Conservation (phyloP, 495 filamentous ascomycete species). For the Rostrohypoxylon terebratum region DNA sequence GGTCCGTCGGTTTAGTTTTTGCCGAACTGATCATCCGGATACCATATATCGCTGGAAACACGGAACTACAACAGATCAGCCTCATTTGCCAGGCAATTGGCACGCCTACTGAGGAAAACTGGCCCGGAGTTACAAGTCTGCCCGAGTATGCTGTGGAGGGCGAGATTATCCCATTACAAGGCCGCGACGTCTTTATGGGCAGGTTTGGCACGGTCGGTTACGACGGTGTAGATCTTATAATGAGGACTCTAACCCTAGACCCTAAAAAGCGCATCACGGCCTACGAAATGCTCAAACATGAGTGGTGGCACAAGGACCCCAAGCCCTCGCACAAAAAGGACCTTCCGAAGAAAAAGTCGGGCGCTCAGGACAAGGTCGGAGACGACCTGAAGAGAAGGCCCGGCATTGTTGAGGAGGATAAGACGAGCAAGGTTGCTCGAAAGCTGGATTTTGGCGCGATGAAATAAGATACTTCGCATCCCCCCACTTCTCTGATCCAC, state of each 20-base stretch:
- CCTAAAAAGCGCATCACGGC: conserved; percentile 84
- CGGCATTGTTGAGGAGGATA: conserved; percentile 76
- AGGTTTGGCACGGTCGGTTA: conserved; percentile 81
- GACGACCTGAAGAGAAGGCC: conserved; percentile 84
- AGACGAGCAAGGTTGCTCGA: conserved; percentile 78
- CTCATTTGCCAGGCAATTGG: conserved; percentile 88
- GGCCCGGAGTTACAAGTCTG: conserved; percentile 89
- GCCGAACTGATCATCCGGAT: conserved; percentile 87
- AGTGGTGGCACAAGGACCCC: conserved; percentile 88
- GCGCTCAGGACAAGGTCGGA: conserved; percentile 79
- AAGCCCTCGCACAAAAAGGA: conserved; percentile 85
- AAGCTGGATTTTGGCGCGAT: conserved; percentile 83
- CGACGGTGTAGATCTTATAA: conserved; percentile 86
- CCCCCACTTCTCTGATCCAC: too few relatives aligned
- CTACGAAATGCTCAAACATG: conserved; percentile 78
- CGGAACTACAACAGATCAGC: conserved; percentile 79
- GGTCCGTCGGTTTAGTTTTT: conserved; percentile 94
- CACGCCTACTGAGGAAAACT: conserved; percentile 92
- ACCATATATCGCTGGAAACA: conserved; percentile 78
- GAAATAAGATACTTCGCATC: conserved; percentile 55
- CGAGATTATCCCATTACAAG: conserved; percentile 69
- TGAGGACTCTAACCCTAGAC: conserved; percentile 86
- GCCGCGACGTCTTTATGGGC: conserved; percentile 73
- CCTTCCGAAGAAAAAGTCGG: conserved; percentile 71
- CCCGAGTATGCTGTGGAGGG: conserved; percentile 78